Percentiles rank a stretch among this genome's conserved stretches.
Conservation (phyloP, 1,284 basidiomycete species). For the Lentinus polychrous region DNA sequence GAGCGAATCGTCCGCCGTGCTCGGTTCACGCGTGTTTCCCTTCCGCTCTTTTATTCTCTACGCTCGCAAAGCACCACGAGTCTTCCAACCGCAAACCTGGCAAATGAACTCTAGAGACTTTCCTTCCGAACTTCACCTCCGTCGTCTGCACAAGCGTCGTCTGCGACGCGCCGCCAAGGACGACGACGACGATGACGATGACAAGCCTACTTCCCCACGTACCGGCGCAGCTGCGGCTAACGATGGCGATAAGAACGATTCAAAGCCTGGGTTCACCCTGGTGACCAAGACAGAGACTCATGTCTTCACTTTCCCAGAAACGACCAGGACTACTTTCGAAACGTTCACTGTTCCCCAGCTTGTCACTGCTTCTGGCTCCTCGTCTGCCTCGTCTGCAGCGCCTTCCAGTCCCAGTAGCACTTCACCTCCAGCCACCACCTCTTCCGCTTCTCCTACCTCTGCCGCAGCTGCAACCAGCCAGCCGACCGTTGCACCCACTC, state of each 20-base stretch:
- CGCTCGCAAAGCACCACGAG: conserved; percentile 14
- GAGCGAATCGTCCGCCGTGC: too few species aligned
- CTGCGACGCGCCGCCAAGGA: background rate
- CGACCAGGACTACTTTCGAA: conserved; percentile 9
- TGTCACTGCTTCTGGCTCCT: background rate
- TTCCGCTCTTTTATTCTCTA: conserved; percentile 9
- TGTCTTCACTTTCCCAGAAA: conserved; percentile 5
- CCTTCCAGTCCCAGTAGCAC: background rate
- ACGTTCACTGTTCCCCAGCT: conserved; percentile 7
- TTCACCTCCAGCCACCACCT: background rate
- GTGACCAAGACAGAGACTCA: conserved; percentile 7
- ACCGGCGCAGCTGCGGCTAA: background rate
- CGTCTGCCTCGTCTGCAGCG: background rate
- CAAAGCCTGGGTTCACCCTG: conserved; percentile 6
- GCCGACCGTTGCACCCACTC: background rate
- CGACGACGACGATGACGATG: conserved; percentile 1
- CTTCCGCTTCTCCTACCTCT: background rate
- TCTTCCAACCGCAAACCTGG: background rate
- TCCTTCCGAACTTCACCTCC: conserved; percentile 10
- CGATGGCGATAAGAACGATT: background rate
- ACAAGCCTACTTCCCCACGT: conserved; percentile 6
- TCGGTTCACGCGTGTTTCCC: background rate
- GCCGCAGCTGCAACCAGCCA: background rate
- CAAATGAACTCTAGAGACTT: conserved; percentile 8
- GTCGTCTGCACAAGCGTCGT: conserved; percentile 10